A percentile compares a stretch with the other conserved stretches of the same genome.
phyloP scores from a whole-genome alignment of 257 asterid genomes.

The Rhazya stricta region DNA sequence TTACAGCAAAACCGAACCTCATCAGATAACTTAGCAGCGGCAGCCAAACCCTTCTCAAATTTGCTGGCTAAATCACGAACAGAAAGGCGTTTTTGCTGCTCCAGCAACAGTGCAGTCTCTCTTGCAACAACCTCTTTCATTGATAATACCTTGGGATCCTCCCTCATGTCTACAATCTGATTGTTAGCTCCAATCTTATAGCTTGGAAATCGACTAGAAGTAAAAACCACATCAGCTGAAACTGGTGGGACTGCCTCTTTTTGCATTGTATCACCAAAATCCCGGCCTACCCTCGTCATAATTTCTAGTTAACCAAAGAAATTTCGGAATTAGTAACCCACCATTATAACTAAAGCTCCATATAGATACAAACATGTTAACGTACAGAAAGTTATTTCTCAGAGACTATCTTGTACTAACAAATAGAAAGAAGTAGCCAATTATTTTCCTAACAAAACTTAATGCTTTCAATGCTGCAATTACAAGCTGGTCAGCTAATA shows the following conservation, averaged over 20 bases:
- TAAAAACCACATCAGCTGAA: constrained; percentile 75
- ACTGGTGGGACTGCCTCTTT: constrained; percentile 71
- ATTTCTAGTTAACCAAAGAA: constrained; percentile 26
- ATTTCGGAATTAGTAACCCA: not conserved
- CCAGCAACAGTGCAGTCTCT: constrained; percentile 67
- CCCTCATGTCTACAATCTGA: constrained; percentile 74
- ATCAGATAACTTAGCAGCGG: constrained; percentile 82
- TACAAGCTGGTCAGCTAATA: not conserved
- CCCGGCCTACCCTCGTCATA: constrained; percentile 84
- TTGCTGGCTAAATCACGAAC: constrained; percentile 90
- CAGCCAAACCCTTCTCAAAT: constrained; percentile 87
- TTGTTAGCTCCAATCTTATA: constrained; percentile 72
- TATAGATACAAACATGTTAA: not conserved
- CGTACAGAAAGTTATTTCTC: not conserved
- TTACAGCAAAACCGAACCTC: constrained; percentile 44
- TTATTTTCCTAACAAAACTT: not conserved
- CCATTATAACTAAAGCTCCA: not conserved
- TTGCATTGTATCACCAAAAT: constrained; percentile 68
- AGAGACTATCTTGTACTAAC: not conserved
- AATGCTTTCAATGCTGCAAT: not conserved
- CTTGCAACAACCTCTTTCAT: constrained; percentile 75
- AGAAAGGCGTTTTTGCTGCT: constrained; percentile 83
- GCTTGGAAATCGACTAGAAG: constrained; percentile 69
- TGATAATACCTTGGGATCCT: constrained; percentile 42
- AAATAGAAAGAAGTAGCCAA: not conserved